These are phyloP conservation scores for Exophiala calicioides DNA, from an alignment of 2,329 filamentous ascomycete species.

Conservation along the genomic window DNA sequence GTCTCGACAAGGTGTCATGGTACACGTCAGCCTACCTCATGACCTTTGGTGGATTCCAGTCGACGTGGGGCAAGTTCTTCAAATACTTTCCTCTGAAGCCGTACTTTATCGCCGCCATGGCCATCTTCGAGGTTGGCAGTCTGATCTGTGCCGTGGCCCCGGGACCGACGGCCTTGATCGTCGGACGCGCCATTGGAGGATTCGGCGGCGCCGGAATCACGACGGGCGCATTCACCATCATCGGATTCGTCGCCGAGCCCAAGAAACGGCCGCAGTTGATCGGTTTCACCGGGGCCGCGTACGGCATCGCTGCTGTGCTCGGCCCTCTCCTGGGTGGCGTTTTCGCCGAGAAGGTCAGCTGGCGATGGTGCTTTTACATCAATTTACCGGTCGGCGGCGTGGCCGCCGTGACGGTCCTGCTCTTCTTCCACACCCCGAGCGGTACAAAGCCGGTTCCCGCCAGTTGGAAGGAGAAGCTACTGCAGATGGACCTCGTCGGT, in stretches of 20 bases:
- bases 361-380: slow-evolving; percentile 44
- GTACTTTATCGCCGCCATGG: slow-evolving; percentile 18
- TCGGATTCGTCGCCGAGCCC: slow-evolving; percentile 49
- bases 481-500: no score
- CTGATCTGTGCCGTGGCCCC: no score
- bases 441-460: no score
- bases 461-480: no score
- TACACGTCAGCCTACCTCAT: slow-evolving; percentile 44
- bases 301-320: slow-evolving; percentile 35
- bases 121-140: no score
- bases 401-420: slow-evolving; percentile 36
- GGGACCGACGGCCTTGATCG: no score
- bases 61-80: slow-evolving; percentile 48
- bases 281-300: slow-evolving; percentile 32
- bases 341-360: slow-evolving; percentile 39
- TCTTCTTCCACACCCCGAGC: slow-evolving; percentile 35
- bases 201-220: no score
- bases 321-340: slow-evolving; percentile 48
- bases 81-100: slow-evolving; percentile 48
- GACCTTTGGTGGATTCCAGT: slow-evolving; percentile 46
- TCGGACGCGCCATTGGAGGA: no score
- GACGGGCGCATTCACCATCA: slow-evolving; percentile 45
- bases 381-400: slow-evolving; percentile 37
- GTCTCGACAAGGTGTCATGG: slow-evolving; percentile 42
- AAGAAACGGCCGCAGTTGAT: slow-evolving; percentile 39